Evolutionary conservation across 805 yeast species (phyloP).

Genomic region (Metschnikowia shivogae): DNA sequence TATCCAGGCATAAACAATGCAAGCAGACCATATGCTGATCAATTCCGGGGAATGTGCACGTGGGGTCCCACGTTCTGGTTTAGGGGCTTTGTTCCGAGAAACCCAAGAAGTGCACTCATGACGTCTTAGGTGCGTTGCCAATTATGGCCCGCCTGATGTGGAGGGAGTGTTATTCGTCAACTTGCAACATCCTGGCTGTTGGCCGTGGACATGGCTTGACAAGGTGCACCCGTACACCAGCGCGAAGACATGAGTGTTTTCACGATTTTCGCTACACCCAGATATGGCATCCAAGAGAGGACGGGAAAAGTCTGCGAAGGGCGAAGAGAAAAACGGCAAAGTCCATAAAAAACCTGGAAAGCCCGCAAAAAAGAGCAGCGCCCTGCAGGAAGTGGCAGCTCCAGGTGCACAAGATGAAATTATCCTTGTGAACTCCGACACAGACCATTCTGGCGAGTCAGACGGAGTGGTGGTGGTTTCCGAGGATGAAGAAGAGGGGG

Average conservation of each 20-base stretch:
- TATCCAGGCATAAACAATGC: no score
- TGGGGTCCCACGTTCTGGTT: no score
- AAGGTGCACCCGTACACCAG: not conserved
- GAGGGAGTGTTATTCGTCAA: no score
- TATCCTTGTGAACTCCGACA: constrained; percentile 6
- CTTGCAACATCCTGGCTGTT: no score
- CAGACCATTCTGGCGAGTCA: constrained; percentile 19
- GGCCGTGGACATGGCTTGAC: no score
- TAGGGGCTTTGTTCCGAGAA: no score
- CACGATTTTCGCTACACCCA: not conserved
- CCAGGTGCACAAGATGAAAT: constrained; percentile 3
- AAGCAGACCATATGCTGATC: no score
- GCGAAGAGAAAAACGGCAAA: constrained; percentile 1
- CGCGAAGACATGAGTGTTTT: not conserved
- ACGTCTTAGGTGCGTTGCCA: no score
- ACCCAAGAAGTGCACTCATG: no score
- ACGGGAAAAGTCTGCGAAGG: constrained; percentile 7
- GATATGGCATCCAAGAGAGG: constrained; percentile 11
- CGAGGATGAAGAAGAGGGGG: constrained; percentile 18
- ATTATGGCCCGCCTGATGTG: no score
- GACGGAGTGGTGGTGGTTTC: constrained; percentile 31
- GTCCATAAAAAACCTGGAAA: not conserved
- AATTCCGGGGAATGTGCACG: no score
- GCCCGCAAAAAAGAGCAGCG: not conserved
- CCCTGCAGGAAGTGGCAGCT: not conserved